Evolutionary conservation across 306 rosid genomes (phyloP).

Genomic region (Mimosa pudica): DNA sequence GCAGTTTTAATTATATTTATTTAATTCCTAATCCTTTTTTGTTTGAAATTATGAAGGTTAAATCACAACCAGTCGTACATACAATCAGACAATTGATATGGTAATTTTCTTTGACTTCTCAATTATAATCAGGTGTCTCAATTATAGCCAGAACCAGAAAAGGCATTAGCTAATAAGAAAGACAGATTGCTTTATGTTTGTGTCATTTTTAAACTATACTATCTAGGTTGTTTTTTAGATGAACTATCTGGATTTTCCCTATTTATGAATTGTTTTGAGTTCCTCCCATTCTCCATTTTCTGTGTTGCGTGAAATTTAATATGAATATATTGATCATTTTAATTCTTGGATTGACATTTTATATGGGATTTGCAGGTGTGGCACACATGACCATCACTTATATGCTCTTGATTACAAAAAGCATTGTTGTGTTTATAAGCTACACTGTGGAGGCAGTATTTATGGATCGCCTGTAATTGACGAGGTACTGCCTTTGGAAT

Average conservation of each 20-base stretch:
- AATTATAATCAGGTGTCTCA: neutral
- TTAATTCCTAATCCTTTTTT: constrained; percentile 16
- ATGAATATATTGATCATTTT: neutral
- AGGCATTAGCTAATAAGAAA: too few relatives aligned
- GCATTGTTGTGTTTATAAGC: constrained; percentile 65
- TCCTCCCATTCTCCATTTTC: neutral
- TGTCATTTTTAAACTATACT: neutral
- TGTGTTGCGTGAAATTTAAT: neutral
- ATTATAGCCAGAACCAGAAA: too few relatives aligned
- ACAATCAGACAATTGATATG: constrained; percentile 65
- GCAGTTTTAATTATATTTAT: neutral
- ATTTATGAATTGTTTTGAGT: neutral
- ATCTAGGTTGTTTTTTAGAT: neutral
- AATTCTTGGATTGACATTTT: neutral
- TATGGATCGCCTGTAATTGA: constrained; percentile 90
- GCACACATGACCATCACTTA: constrained; percentile 84
- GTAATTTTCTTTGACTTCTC: constrained; percentile 38
- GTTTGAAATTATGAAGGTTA: constrained; percentile 62
- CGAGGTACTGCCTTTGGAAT: constrained; percentile 51
- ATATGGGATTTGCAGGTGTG: constrained; percentile 63
- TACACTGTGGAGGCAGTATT: constrained; percentile 87
- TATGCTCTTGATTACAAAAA: constrained; percentile 88
- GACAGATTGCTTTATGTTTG: neutral
- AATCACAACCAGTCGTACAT: constrained; percentile 84
- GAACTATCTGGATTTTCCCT: neutral